phyloP scores from a whole-genome alignment of 768 basidiomycete species.

The Rhodocollybia butyracea region DNA sequence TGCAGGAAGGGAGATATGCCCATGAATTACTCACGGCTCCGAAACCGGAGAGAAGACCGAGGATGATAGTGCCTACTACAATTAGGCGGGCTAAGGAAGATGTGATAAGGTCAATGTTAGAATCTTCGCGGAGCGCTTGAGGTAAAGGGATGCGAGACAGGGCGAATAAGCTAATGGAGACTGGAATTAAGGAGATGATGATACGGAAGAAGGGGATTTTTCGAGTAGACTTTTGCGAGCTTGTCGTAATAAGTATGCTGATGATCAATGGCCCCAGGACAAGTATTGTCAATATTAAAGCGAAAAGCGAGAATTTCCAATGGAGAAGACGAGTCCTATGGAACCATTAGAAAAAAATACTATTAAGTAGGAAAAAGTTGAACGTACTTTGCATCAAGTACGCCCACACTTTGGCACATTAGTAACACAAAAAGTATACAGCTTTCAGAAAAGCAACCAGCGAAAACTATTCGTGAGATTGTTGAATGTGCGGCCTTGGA shows the following conservation, averaged over 20 bases:
- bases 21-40: slow-evolving; percentile 71
- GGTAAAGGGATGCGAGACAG: slow-evolving; percentile 73
- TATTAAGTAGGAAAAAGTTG: background rate
- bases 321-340: slow-evolving; percentile 59
- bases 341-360: background rate
- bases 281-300: slow-evolving; percentile 61
- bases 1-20: slow-evolving; percentile 44
- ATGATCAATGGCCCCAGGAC: slow-evolving; percentile 63
- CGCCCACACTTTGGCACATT: slow-evolving; percentile 61
- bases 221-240: slow-evolving; percentile 2
- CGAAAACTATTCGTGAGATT: slow-evolving; percentile 58
- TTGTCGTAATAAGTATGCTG: slow-evolving; percentile 51
- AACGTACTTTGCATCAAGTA: slow-evolving; percentile 49
- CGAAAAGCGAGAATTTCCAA: slow-evolving; percentile 64
- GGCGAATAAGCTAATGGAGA: slow-evolving; percentile 51
- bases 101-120: slow-evolving; percentile 33
- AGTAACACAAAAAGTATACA: slow-evolving; percentile 70
- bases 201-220: slow-evolving; percentile 14
- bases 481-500: slow-evolving; percentile 44
- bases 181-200: slow-evolving; percentile 45
- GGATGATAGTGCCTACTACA: slow-evolving; percentile 72
- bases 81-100: slow-evolving; percentile 60
- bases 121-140: slow-evolving; percentile 31
- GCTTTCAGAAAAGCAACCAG: slow-evolving; percentile 71
- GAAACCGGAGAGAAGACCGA: slow-evolving; percentile 80